Conservation (phyloP, 1,284 basidiomycete species). For the Fomitopsis schrenkii region DNA sequence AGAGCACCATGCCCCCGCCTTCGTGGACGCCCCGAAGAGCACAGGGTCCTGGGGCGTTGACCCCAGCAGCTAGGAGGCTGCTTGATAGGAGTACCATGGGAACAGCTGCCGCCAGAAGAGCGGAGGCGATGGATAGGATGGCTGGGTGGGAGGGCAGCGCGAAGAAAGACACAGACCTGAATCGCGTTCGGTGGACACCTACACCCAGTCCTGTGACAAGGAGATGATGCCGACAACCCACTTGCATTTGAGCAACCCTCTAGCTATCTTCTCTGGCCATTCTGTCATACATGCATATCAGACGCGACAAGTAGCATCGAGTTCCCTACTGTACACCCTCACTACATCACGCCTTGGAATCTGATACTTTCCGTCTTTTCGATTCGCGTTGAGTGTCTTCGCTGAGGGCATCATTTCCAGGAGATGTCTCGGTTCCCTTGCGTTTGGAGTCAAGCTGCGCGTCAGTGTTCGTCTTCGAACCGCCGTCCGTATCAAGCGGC, state of each 20-base stretch:
- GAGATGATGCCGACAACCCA: constrained; percentile 14
- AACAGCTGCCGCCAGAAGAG: constrained; percentile 55
- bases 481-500: constrained; percentile 11
- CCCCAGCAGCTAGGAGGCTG: constrained; percentile 75
- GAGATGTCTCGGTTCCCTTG: background rate
- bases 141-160: constrained; percentile 53
- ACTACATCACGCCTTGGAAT: background rate
- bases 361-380: constrained; percentile 44
- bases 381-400: constrained; percentile 33
- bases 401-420: constrained; percentile 6
- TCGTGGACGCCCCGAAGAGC: constrained; percentile 62
- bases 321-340: background rate
- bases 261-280: background rate
- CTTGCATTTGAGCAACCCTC: background rate
- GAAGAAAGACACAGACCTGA: constrained; percentile 55
- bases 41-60: constrained; percentile 66
- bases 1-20: constrained; percentile 67
- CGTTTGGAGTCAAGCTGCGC: constrained; percentile 7
- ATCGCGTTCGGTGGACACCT: constrained; percentile 75
- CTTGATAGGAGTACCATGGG: constrained; percentile 68
- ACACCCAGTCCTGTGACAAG: constrained; percentile 50
- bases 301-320: background rate
- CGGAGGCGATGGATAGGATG: constrained; percentile 63
- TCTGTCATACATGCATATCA: background rate
- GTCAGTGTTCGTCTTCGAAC: background rate